Base-by-base conservation (phyloP, 805 yeast genomes). In the Spathaspora hagerdaliae region DNA sequence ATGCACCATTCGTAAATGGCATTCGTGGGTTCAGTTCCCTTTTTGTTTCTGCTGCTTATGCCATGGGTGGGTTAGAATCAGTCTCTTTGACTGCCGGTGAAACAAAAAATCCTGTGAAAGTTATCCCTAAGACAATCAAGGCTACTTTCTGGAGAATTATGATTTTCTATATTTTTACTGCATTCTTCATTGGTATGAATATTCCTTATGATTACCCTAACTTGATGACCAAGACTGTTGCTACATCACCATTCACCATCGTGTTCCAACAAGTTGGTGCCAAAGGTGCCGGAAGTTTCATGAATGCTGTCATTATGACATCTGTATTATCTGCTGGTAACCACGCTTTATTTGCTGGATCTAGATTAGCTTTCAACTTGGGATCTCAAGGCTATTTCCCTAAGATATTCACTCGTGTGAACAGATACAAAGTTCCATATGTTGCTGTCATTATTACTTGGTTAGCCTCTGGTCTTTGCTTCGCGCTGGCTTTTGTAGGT, bases 321-420 rank as follows among this genome's bases (percentile, higher is more conserved):
- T 74, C 82, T 13, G 76, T 78, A 31, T 61, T 79, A 44, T 75
- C 82, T 33, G 80, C 80, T 29, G 78, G 81, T 50, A 77, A 77
- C 55, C 79, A 76, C 49, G 79, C 79, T 4, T 60, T 78, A 24
- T 78, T 64, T 53, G 79, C 80, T 26, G 78, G 79, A 31, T 65
- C 76, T 33, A 64, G 81, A 56, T 67, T 76, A 36, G 65, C 76
- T 31, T 77, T 64, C 54, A 74, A 76, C 41, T 65, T 78, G 63
- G 79, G 81, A 15, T 58, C 72, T 13, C 77, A 77, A 46, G 79
- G 79, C 1, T 74, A 67, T 50, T 60, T 72, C 43, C 78, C 78
- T 31, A 67, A 65, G 50, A 39, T 73, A 31, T 69, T 77, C 45
- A 67, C 77, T 12, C 54, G 58, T 44, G 62, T 63, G 13, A 76